phyloP scores from a whole-genome alignment of 176 grass and related monocot genomes.

The Pontederia crassipes region DNA sequence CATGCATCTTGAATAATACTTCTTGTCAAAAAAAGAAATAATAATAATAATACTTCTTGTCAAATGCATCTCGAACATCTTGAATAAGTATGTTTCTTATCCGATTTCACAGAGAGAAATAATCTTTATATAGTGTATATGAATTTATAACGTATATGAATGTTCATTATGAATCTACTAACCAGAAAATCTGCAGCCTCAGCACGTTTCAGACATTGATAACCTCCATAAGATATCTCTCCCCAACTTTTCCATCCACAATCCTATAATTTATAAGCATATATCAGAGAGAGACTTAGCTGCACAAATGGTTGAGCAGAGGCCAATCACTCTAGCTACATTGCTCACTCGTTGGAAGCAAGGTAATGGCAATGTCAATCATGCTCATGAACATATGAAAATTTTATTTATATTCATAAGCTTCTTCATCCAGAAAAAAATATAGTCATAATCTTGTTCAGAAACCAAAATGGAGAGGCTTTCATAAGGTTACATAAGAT shows the following conservation, averaged over 20 bases:
- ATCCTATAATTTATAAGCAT: conserved; percentile 24
- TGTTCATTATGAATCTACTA: conserved; percentile 11
- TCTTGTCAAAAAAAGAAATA: too few relatives aligned
- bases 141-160: neutral
- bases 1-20: too few relatives aligned
- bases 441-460: too few relatives aligned
- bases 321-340: neutral
- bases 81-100: too few relatives aligned
- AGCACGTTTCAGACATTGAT: conserved; percentile 59
- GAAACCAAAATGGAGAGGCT: too few relatives aligned
- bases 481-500: neutral
- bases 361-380: neutral
- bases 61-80: too few relatives aligned
- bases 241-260: conserved; percentile 95
- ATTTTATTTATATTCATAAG: too few relatives aligned
- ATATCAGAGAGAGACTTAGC: neutral
- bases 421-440: too few relatives aligned
- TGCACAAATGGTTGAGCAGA: neutral
- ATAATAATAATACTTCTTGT: too few relatives aligned
- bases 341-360: neutral
- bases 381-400: too few relatives aligned
- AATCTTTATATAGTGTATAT: neutral
- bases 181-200: conserved; percentile 86
- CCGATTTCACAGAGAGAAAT: too few relatives aligned
- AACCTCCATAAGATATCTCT: conserved; percentile 88